Evolutionary conservation across 371 early-diverging fungal species (phyloP).

Genomic region (Umbelopsis sp.): DNA sequence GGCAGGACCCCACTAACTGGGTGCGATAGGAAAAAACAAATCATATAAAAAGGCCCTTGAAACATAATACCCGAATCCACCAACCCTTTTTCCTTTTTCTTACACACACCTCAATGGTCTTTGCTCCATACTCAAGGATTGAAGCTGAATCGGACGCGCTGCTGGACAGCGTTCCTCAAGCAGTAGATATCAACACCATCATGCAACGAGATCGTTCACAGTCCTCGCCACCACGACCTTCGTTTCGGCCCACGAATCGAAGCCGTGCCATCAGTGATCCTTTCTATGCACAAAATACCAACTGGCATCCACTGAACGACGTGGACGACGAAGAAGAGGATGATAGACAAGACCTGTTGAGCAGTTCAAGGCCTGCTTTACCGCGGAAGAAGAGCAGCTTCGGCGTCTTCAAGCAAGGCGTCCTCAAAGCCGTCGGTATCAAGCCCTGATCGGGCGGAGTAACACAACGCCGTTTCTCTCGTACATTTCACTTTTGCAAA

Average conservation of each 20-base stretch:
- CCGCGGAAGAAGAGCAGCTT: slow-evolving; percentile 6
- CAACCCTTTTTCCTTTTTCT: background rate
- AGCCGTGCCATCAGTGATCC: slow-evolving; percentile 6
- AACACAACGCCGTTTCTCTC: no score
- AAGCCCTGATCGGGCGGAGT: background rate
- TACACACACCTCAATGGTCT: background rate
- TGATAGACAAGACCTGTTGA: background rate
- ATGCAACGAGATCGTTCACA: background rate
- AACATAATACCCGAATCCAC: no score
- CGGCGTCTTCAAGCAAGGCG: background rate
- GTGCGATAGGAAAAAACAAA: background rate
- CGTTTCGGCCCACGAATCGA: background rate
- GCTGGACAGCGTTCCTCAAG: slow-evolving; percentile 8
- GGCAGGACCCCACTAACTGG: background rate
- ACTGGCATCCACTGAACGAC: background rate
- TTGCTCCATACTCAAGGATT: slow-evolving; percentile 2
- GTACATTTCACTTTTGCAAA: no score
- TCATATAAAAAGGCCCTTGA: background rate
- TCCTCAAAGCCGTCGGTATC: slow-evolving; percentile 7
- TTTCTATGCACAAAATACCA: background rate
- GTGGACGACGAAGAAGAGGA: background rate
- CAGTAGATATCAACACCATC: background rate
- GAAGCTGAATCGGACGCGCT: background rate
- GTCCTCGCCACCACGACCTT: slow-evolving; percentile 5
- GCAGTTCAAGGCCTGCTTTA: background rate